phyloP scores from a whole-genome alignment of 2,329 filamentous ascomycete genomes.

The Domatiomyces globalis region DNA sequence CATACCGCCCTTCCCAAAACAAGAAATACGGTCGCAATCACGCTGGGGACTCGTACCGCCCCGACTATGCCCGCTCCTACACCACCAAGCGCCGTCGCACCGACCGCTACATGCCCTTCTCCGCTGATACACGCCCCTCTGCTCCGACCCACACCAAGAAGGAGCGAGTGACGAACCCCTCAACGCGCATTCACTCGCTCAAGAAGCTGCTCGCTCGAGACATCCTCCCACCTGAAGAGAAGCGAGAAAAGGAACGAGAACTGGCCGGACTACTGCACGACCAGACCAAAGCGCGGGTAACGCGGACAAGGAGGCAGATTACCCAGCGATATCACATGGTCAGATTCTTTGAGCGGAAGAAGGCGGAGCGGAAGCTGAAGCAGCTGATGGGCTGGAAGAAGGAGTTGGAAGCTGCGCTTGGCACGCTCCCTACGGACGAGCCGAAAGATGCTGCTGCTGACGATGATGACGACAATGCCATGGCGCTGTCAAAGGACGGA shows the following conservation, averaged over 20 bases:
- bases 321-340: conserved; percentile 51
- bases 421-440: not conserved
- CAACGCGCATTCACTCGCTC: conserved; percentile 17
- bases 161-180: conserved; percentile 14
- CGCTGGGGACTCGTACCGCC: conserved; percentile 3
- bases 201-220: conserved; percentile 19
- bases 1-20: not conserved
- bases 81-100: not conserved
- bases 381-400: conserved; percentile 3
- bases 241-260: conserved; percentile 46
- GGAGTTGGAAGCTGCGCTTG: not conserved
- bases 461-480: not conserved
- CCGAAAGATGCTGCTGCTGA: conserved; percentile 1
- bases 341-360: conserved; percentile 44
- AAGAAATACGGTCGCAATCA: not conserved
- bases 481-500: not conserved
- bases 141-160: conserved; percentile 9
- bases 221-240: conserved; percentile 40
- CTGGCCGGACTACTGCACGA: conserved; percentile 43
- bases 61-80: conserved; percentile 1
- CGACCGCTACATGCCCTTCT: not conserved
- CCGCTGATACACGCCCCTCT: not conserved
- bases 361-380: conserved; percentile 35
- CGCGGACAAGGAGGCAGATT: conserved; percentile 39
- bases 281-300: conserved; percentile 32